Evolutionary conservation across 1,139 yeast species (phyloP), one percentile per base, ranked within the genome.

Genomic region (Tardiomyces digboiensis): DNA sequence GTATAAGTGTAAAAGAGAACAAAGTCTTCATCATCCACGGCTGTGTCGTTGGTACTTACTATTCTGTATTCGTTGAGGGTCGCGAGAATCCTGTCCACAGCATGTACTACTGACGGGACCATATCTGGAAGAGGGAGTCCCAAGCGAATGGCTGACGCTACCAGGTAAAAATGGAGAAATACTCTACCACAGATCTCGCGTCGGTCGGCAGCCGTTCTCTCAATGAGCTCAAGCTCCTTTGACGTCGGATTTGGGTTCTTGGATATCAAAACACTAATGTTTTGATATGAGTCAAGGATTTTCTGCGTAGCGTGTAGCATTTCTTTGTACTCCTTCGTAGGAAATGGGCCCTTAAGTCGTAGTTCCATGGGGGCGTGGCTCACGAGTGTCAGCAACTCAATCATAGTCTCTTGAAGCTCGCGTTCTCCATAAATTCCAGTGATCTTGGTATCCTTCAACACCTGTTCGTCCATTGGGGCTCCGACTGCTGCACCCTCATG

Each of bases 71-170:
- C 60, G 46, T 59, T 63, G 51, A 84, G 67, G 54, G 82, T 83
- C 40, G 71, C 74, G 52, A 84, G 67, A 67, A 85, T 70, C 33
- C 89, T 64, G 50, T 81, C 86, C 55, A 80, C 76, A 0, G 94
- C 83, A 58, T 81, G 85, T 42, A 78, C 85, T 0, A 87, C 81
- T 0, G 87, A 79, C 0, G 93, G 93, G 3, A 89, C 81, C 52
- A 80, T 80, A 29, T 74, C 76, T 0, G 94, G 93, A 22, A 84
- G 60, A 1, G 95, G 94, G 49, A 84, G 76, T 2, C 88, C 88
- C 20, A 86, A 65, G 44, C 78, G 74, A 67, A 85, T 70, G 0
- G 94, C 84, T 29, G 91, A 79, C 2, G 94, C 82, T 12, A 84
- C 71, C 78, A 84, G 80, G 65, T 83, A 84, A 56, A 85, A 83